phyloP scores from a whole-genome alignment of 2,329 filamentous ascomycete species.

The Botryotinia convoluta region DNA sequence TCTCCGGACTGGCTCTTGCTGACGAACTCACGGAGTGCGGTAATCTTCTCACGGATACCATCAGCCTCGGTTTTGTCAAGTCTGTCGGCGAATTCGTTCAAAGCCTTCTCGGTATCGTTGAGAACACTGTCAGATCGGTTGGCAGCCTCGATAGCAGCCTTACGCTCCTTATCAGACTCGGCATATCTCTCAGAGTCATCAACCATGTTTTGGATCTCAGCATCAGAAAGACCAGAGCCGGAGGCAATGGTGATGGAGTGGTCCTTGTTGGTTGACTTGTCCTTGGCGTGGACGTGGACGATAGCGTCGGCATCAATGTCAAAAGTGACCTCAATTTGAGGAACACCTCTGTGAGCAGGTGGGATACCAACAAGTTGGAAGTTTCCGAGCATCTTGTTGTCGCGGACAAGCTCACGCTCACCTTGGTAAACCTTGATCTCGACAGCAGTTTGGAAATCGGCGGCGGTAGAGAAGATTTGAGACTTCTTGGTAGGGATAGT shows the following conservation, averaged over 20 bases:
- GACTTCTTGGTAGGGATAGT: slow-evolving; percentile 99
- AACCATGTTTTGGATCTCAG: slow-evolving; percentile 96
- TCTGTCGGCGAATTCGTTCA: slow-evolving; percentile 94
- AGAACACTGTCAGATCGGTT: slow-evolving; percentile 96
- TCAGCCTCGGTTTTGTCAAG: slow-evolving; percentile 96
- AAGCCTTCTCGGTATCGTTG: slow-evolving; percentile 96
- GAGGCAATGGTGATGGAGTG: slow-evolving; percentile 99
- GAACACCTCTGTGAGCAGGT: slow-evolving; percentile 91
- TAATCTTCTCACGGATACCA: slow-evolving; percentile 90
- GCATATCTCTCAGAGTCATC: slow-evolving; percentile 96
- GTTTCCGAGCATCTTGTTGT: slow-evolving; percentile 99
- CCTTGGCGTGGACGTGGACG: slow-evolving; percentile 96
- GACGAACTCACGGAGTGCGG: slow-evolving; percentile 80
- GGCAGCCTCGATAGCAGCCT: slow-evolving; percentile 89
- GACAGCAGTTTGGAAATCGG: slow-evolving; percentile 97
- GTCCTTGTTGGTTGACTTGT: slow-evolving; percentile 99
- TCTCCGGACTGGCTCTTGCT: slow-evolving; percentile 94
- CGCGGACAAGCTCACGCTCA: slow-evolving; percentile 97
- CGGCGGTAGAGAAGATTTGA: slow-evolving; percentile 94
- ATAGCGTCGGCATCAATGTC: slow-evolving; percentile 98
- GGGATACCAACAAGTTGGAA: slow-evolving; percentile 99
- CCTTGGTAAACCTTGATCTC: slow-evolving; percentile 99
- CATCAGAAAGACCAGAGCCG: slow-evolving; percentile 91
- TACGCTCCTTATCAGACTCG: slow-evolving; percentile 94
- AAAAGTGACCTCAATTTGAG: slow-evolving; percentile 96